phyloP scores from a whole-genome alignment of 805 yeast genomes.

The Saccharomycopsis selenospora region DNA sequence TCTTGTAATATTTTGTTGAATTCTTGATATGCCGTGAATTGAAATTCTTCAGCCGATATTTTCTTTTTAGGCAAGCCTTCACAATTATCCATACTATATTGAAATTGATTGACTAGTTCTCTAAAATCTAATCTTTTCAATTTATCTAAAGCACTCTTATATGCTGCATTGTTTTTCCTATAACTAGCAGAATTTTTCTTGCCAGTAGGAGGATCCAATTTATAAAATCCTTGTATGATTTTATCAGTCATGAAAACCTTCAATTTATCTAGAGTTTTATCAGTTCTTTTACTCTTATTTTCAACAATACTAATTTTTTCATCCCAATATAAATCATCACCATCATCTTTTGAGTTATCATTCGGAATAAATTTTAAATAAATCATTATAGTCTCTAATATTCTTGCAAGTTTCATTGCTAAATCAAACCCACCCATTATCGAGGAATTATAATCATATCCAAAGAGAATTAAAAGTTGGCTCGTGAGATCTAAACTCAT shows the following conservation, averaged over 20 bases:
- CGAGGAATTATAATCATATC: slow-evolving; percentile 6
- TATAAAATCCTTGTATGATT: neutral
- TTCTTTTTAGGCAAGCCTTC: neutral
- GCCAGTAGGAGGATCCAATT: neutral
- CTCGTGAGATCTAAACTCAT: slow-evolving; percentile 17
- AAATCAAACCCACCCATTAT: slow-evolving; percentile 6
- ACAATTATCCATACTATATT: neutral
- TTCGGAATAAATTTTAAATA: slow-evolving; percentile 4
- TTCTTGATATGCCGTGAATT: neutral
- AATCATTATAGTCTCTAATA: slow-evolving; percentile 9
- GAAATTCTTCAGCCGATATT: neutral
- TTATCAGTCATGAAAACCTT: neutral
- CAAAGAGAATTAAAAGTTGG: slow-evolving; percentile 12
- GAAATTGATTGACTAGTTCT: neutral
- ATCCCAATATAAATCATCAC: neutral
- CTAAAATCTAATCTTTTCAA: neutral
- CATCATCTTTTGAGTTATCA: no score
- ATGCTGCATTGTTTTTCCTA: neutral
- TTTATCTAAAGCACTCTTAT: neutral
- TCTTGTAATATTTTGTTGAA: slow-evolving; percentile 1
- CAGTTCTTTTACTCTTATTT: neutral
- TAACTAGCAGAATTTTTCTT: neutral
- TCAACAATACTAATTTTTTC: neutral
- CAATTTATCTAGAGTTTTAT: neutral
- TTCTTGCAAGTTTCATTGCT: slow-evolving; percentile 7